Percentiles rank a stretch among this genome's conserved stretches.
phyloP scores from a whole-genome alignment of 1,284 basidiomycete genomes.

The Apiotrichum sp. region DNA sequence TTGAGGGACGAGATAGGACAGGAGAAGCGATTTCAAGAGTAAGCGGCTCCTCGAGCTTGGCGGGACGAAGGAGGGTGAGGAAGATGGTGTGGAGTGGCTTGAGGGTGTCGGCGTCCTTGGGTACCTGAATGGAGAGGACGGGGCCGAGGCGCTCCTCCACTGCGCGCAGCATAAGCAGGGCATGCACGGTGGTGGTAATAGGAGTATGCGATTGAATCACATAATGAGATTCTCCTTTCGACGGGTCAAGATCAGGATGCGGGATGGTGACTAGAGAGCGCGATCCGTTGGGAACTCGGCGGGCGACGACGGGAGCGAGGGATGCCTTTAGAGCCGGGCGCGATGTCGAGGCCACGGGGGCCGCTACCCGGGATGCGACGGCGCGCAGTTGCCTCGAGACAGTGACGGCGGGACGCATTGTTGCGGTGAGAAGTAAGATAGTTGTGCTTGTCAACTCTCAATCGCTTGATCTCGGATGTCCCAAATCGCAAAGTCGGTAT shows the following conservation, averaged over 20 bases:
- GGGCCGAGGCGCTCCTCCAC: conserved; percentile 29
- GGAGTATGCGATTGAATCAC: conserved; percentile 16
- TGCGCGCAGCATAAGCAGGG: conserved; percentile 26
- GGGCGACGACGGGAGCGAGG: neutral
- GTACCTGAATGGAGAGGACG: conserved; percentile 19
- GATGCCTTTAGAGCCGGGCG: neutral
- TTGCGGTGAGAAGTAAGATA: neutral
- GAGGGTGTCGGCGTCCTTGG: conserved; percentile 23
- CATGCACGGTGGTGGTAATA: conserved; percentile 21
- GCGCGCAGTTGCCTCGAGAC: conserved; percentile 1
- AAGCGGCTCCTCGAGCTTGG: conserved; percentile 21
- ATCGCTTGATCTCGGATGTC: too few relatives aligned
- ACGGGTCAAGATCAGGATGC: conserved; percentile 20
- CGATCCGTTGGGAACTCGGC: neutral
- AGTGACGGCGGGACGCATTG: neutral
- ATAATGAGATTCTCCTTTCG: conserved; percentile 19
- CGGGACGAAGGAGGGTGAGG: conserved; percentile 23
- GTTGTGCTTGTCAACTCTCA: neutral
- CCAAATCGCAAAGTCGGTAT: too few relatives aligned
- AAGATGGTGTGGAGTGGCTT: conserved; percentile 14
- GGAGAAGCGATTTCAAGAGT: conserved; percentile 30
- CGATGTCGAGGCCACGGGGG: neutral
- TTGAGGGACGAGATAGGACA: neutral
- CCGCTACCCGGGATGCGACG: neutral
- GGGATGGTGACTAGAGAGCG: conserved; percentile 20